phyloP scores from a whole-genome alignment of 1,284 basidiomycete species.

The Mycena sp. region DNA sequence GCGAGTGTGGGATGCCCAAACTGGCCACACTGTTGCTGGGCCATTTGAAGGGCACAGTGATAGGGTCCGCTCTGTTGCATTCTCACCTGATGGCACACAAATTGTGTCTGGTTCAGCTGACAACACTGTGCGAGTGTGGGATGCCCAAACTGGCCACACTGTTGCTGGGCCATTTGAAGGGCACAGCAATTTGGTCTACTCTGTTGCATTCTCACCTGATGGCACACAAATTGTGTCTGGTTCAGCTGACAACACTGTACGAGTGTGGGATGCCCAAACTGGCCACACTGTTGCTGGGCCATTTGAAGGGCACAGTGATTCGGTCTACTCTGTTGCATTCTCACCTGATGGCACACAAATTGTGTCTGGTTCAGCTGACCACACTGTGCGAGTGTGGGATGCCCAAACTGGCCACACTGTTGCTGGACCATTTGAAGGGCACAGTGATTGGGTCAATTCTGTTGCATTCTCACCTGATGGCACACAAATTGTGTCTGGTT shows the following conservation, averaged over 20 bases:
- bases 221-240: no score
- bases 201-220: neutral
- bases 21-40: neutral
- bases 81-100: neutral
- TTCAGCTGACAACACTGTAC: neutral
- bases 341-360: neutral
- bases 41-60: neutral
- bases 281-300: neutral
- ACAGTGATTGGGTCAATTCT: neutral
- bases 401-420: neutral
- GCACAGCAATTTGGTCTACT: neutral
- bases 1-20: neutral
- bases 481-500: slow-evolving; percentile 31
- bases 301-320: neutral
- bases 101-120: neutral
- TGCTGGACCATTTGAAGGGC: neutral
- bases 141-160: neutral
- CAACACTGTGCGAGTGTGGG: no score
- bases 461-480: slow-evolving; percentile 24
- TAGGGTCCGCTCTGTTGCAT: neutral
- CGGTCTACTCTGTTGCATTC: neutral
- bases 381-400: neutral
- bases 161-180: neutral
- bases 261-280: neutral
- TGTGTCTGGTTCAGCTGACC: neutral